Evolutionary conservation across 345 rosid genomes (phyloP).

Genomic region (Ceriops decandra): DNA sequence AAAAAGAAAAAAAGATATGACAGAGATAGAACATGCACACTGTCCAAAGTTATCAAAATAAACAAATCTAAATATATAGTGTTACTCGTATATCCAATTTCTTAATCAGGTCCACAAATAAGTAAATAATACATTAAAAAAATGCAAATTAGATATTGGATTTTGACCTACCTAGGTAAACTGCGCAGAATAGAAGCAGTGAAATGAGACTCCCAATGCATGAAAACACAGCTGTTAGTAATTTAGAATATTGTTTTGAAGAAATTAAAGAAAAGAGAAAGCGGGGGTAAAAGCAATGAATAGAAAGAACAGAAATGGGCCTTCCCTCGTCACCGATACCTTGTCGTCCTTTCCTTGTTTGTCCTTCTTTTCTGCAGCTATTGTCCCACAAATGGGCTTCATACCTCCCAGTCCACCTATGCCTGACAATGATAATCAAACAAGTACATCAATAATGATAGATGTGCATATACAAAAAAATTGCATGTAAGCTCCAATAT

Average conservation of each 20-base stretch:
- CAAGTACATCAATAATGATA: not conserved
- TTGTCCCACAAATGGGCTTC: constrained; percentile 99
- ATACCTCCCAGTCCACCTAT: constrained; percentile 95
- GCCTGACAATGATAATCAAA: constrained; percentile 34
- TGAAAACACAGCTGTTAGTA: constrained; percentile 28
- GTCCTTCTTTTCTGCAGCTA: constrained; percentile 93
- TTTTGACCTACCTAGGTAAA: constrained; percentile 80
- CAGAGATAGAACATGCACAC: constrained; percentile 13
- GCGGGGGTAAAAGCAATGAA: not conserved
- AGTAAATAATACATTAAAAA: not conserved
- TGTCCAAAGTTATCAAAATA: constrained; percentile 9
- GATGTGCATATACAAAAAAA: not conserved
- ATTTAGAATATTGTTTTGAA: constrained; percentile 13
- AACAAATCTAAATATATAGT: constrained; percentile 1
- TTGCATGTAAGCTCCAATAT: not conserved
- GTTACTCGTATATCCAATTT: not conserved
- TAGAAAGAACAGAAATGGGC: not conserved
- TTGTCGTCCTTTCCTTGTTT: constrained; percentile 93
- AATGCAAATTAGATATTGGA: constrained; percentile 8
- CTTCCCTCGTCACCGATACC: constrained; percentile 33
- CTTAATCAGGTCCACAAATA: constrained; percentile 2
- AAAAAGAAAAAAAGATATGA: constrained; percentile 15
- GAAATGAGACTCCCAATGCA: constrained; percentile 11
- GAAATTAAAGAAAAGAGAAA: not conserved
- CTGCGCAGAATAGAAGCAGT: constrained; percentile 42